Base-by-base conservation (phyloP, 768 basidiomycete genomes). In the Rhizopogon salebrosus region DNA sequence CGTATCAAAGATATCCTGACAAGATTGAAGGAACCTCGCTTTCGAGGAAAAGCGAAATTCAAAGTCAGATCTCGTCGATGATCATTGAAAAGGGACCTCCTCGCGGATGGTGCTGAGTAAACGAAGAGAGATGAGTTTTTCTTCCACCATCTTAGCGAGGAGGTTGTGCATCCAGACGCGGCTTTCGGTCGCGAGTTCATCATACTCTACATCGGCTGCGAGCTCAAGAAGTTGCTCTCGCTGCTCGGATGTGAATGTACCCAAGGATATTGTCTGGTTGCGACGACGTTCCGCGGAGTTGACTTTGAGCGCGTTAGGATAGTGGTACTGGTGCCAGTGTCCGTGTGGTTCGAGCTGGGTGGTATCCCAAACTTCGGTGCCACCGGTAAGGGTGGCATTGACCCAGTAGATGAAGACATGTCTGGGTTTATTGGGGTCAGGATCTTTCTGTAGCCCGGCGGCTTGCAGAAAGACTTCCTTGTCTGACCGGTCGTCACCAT, bases 271-370 rank as follows among this genome's bases (percentile, higher is more conserved):
- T 16, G 59, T 61, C 35, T 41, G 22, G 14, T 57, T 48, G 4
- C 51, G 10, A 26, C 51, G 46, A 3, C 59, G 40, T 14, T 51
- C 61, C 41, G 20, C 26, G 27, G 24, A 54, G 5, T 65, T 59
- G 38, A 65, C 57, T 24, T 64, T 64, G 52, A 66, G 58, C 38
- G 67, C 16, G 31, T 65, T 64, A 6, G 66, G 65, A 11, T 65
- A 68, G 31, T 64, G 54, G 49, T 67, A 65, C 20, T 49, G 56
- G 51, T 54, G 37, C 20, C 48, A 14, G 23, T 42, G 24, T 40
- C 55, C 57, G 4, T 42, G 60, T 4, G 41, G 40, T 23, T 57
- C 53, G 35, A 67, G 61, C 14, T 64, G 64, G 13, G 62, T 56
- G 54, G 61, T 64, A 5, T 65, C 65, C 61, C 65, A 67, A 3